phyloP scores from a whole-genome alignment of 805 yeast species.

The Saturnispora mendoncae region DNA sequence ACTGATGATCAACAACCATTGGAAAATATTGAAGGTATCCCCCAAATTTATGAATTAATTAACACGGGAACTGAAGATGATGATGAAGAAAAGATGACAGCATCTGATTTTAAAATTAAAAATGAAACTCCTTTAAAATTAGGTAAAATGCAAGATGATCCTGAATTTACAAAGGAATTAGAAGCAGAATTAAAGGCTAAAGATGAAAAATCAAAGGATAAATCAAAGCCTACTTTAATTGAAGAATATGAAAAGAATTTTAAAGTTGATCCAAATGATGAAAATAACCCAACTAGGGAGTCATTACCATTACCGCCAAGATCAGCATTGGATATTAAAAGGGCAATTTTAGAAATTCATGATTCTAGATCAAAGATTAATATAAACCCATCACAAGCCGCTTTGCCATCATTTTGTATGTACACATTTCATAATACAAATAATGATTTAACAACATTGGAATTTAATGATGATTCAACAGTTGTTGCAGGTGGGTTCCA shows the following conservation, averaged over 20 bases:
- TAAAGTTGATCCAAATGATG: slow-evolving; percentile 41
- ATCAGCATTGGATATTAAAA: slow-evolving; percentile 68
- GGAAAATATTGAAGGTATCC: slow-evolving; percentile 38
- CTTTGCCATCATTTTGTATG: slow-evolving; percentile 93
- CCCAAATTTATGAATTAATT: slow-evolving; percentile 32
- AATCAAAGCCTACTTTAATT: slow-evolving; percentile 36
- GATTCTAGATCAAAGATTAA: slow-evolving; percentile 69
- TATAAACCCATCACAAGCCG: slow-evolving; percentile 41
- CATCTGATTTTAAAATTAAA: slow-evolving; percentile 20
- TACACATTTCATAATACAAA: slow-evolving; percentile 95
- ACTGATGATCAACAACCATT: slow-evolving; percentile 39
- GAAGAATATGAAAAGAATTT: slow-evolving; percentile 57
- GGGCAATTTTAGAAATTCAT: slow-evolving; percentile 68
- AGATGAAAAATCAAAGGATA: slow-evolving; percentile 44
- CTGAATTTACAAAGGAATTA: slow-evolving; percentile 75
- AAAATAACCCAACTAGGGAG: slow-evolving; percentile 67
- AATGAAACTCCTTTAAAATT: slow-evolving; percentile 68
- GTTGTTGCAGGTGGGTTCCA: slow-evolving; percentile 91
- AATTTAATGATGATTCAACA: slow-evolving; percentile 81
- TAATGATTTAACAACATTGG: slow-evolving; percentile 76
- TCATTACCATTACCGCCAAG: slow-evolving; percentile 78
- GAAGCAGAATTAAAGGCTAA: slow-evolving; percentile 73
- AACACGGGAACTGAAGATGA: slow-evolving; percentile 21
- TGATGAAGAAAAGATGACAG: slow-evolving; percentile 31
- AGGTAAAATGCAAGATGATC: slow-evolving; percentile 80